phyloP scores from a whole-genome alignment of 1,284 basidiomycete species.

The Trametes polyzona region DNA sequence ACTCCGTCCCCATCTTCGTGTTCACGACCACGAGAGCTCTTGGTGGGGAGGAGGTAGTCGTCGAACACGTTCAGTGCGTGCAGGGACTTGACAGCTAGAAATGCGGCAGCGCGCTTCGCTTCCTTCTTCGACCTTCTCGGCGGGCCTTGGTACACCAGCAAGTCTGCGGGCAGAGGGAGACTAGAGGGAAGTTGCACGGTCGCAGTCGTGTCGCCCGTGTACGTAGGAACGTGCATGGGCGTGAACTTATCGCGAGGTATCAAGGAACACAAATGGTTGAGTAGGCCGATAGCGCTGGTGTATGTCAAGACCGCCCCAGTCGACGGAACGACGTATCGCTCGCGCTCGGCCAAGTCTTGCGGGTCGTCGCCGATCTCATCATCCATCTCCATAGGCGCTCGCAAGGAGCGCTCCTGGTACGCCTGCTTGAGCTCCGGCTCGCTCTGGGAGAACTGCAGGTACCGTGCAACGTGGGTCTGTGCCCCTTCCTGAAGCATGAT shows the following conservation, averaged over 20 bases:
- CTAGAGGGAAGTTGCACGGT: slow-evolving; percentile 68
- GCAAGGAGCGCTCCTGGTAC: slow-evolving; percentile 52
- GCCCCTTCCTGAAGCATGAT: slow-evolving; percentile 76
- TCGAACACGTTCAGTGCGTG: slow-evolving; percentile 76
- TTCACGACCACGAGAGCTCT: slow-evolving; percentile 45
- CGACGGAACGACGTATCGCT: slow-evolving; percentile 69
- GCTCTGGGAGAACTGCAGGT: slow-evolving; percentile 56
- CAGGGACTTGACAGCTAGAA: slow-evolving; percentile 70
- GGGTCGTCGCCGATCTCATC: slow-evolving; percentile 51
- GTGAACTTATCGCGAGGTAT: slow-evolving; percentile 77
- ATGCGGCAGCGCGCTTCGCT: slow-evolving; percentile 81
- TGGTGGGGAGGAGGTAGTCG: slow-evolving; percentile 71
- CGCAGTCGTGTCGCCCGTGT: slow-evolving; percentile 58
- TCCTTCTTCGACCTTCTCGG: slow-evolving; percentile 69
- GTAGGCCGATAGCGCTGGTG: slow-evolving; percentile 67
- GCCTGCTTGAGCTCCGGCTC: slow-evolving; percentile 67
- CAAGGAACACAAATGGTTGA: slow-evolving; percentile 74
- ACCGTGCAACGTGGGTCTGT: slow-evolving; percentile 54
- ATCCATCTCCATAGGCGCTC: slow-evolving; percentile 43
- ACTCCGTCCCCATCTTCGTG: slow-evolving; percentile 57
- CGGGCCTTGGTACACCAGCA: slow-evolving; percentile 62
- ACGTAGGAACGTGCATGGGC: slow-evolving; percentile 59
- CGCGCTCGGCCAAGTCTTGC: slow-evolving; percentile 62
- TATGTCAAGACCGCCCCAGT: slow-evolving; percentile 81
- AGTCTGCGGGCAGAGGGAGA: slow-evolving; percentile 60